Evolutionary conservation across 2,329 filamentous ascomycete species (phyloP), one percentile per base, ranked within the genome.

Genomic region (Beauveria bassiana): DNA sequence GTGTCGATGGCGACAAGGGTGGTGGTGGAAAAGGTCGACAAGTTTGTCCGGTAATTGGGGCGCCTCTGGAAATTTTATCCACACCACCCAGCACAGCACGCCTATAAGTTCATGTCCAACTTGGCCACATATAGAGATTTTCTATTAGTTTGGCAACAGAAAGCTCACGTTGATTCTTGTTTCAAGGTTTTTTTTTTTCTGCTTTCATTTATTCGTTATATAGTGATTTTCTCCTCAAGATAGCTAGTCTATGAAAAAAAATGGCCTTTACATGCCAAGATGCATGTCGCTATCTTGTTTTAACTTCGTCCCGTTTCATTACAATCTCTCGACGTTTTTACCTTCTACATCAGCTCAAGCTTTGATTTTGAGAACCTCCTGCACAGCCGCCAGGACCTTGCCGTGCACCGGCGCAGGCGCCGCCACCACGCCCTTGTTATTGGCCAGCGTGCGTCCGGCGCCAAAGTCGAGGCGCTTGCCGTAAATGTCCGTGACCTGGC

Each of bases 391-490:
- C 56, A 98, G 83, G 5, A 98, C 91, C 69, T 87, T 78, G 28
- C 73, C 80, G 71, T 98, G 92, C 28, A 95, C 83, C 40, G 83
- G 84, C 66, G 82, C 86, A 1, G 93, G 91, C 38, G 93, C 91
- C 40, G 93, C 95, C 66, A 99, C 86, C 31, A 99, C 91, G 46
- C 96, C 95, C 81, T 93, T 96, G 78, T 99, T 99, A 70, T 87
- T 85, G 68, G 85, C 86, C 68, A 99, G 79, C 45, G 93, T 98
- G 72, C 95, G 82, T 55, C 95, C 95, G 61, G 87, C 83, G 69
- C 86, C 85, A 74, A 99, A 99, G 74, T 99, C 89, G 62, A 99
- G 80, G 64, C 86, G 82, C 72, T 90, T 90, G 68, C 96, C 95
- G 64, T 88, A 82, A 46, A 92, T 88, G 75, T 99, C 96, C 1